Evolutionary conservation across 208 protist species (phyloP).

Genomic region (Porcisia deanei): DNA sequence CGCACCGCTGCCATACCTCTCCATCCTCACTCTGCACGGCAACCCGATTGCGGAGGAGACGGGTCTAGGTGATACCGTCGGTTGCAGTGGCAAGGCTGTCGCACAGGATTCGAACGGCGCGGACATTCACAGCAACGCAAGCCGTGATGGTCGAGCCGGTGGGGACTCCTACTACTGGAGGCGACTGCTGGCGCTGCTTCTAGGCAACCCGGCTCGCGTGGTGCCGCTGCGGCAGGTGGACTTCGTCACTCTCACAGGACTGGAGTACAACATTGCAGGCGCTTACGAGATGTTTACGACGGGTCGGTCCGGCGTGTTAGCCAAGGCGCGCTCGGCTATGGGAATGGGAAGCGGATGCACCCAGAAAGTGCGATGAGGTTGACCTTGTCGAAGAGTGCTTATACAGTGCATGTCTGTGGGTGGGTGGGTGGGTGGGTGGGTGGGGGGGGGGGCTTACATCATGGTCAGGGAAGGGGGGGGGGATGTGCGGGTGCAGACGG

Average conservation of each 20-base stretch:
- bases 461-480: background rate
- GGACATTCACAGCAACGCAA: background rate
- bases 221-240: conserved; percentile 71
- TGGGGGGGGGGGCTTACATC: background rate
- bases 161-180: conserved; percentile 66
- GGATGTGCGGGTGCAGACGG: background rate
- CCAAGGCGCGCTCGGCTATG: conserved; percentile 38
- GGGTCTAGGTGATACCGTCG: background rate
- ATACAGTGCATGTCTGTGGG: background rate
- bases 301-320: conserved; percentile 43
- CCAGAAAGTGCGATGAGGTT: background rate
- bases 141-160: background rate
- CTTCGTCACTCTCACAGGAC: conserved; percentile 78
- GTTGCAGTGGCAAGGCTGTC: background rate
- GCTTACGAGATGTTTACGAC: conserved; percentile 67
- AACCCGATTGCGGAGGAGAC: conserved; percentile 77
- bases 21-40: conserved; percentile 73
- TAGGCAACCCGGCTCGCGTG: conserved; percentile 48
- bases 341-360: background rate
- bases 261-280: conserved; percentile 75
- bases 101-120: background rate
- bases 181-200: conserved; percentile 44
- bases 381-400: background rate
- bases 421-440: background rate
- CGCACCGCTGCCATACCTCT: conserved; percentile 62